phyloP scores from a whole-genome alignment of 2,329 filamentous ascomycete species.

The Fusarium sp. region DNA sequence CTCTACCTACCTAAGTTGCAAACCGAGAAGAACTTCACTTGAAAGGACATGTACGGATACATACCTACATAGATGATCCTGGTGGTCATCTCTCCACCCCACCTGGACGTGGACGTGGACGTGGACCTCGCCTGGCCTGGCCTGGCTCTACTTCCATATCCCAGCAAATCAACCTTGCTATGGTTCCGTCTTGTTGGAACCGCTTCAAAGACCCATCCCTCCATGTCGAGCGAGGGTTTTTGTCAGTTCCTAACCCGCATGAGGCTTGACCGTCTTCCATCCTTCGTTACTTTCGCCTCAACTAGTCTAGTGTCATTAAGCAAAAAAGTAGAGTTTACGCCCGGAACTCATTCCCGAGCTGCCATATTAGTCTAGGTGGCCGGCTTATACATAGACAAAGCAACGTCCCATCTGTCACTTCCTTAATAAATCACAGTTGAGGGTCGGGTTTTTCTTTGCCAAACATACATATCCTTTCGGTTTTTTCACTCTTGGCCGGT shows the following conservation, averaged over 20 bases:
- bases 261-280: conserved; percentile 36
- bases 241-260: conserved; percentile 35
- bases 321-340: conserved; percentile 30
- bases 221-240: conserved; percentile 31
- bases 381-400: conserved; percentile 37
- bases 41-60: conserved; percentile 10
- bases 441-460: conserved; percentile 6
- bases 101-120: conserved; percentile 1
- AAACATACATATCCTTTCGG: conserved; percentile 8
- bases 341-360: conserved; percentile 7
- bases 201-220: conserved; percentile 32
- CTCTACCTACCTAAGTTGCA: background rate
- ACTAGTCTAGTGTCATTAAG: conserved; percentile 45
- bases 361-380: conserved; percentile 10
- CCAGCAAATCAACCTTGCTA: conserved; percentile 33
- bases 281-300: conserved; percentile 48
- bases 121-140: background rate
- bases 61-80: conserved; percentile 36
- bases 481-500: background rate
- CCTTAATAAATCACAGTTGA: conserved; percentile 4
- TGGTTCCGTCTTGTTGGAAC: conserved; percentile 41
- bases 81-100: conserved; percentile 30
- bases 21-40: too few species aligned
- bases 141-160: conserved; percentile 24
- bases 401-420: conserved; percentile 11